phyloP scores from a whole-genome alignment of 129 eudicot species.

The Pittosporum tobira region DNA sequence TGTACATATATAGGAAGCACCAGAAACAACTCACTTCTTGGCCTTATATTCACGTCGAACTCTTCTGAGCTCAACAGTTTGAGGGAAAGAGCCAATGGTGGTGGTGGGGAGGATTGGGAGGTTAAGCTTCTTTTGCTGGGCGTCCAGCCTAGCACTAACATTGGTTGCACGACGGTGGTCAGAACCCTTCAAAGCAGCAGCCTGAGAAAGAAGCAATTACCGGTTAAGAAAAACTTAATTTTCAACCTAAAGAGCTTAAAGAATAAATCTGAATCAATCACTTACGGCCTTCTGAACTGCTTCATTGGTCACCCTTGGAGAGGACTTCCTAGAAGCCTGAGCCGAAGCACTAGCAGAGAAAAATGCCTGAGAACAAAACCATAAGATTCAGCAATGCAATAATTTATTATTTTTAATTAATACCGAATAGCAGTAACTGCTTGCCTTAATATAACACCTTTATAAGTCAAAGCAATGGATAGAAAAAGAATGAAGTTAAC shows the following conservation, averaged over 20 bases:
- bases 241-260: neutral
- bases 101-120: conserved; percentile 98
- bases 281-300: conserved; percentile 61
- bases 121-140: conserved; percentile 96
- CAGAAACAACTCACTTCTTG: conserved; percentile 59
- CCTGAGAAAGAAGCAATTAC: conserved; percentile 27
- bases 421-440: too few species aligned
- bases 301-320: conserved; percentile 90
- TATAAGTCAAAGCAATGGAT: neutral
- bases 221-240: conserved; percentile 2
- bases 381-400: neutral
- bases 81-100: conserved; percentile 99
- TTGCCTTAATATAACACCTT: too few species aligned
- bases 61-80: conserved; percentile 89
- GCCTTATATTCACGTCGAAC: conserved; percentile 99
- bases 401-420: neutral
- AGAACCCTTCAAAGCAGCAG: conserved; percentile 83
- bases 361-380: conserved; percentile 46
- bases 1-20: neutral
- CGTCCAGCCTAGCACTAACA: conserved; percentile 81
- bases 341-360: conserved; percentile 92
- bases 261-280: conserved; percentile 5
- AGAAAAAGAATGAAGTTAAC: neutral
- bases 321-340: conserved; percentile 87
- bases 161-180: conserved; percentile 97